A percentile compares a stretch with the other conserved stretches of the same genome.
phyloP scores from a whole-genome alignment of 257 asterid genomes.

The Vinca minor region DNA sequence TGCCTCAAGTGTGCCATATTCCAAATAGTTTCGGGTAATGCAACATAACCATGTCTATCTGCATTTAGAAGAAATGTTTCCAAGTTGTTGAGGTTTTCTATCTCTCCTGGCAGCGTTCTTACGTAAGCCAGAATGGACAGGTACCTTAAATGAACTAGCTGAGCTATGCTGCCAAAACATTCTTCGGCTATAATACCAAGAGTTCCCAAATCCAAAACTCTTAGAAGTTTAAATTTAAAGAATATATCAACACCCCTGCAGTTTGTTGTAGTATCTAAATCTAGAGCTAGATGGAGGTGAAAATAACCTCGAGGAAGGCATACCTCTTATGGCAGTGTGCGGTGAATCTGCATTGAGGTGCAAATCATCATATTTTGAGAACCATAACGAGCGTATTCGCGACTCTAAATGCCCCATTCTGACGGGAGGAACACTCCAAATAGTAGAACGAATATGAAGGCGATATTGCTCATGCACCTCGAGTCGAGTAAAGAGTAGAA shows the following conservation, averaged over 20 bases:
- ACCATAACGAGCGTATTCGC: not conserved
- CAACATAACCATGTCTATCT: not conserved
- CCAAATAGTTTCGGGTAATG: slow-evolving; percentile 7
- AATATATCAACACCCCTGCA: slow-evolving; percentile 11
- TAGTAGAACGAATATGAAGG: not conserved
- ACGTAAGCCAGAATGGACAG: not conserved
- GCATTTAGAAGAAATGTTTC: slow-evolving; percentile 5
- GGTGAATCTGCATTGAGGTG: not conserved
- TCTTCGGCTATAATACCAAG: not conserved
- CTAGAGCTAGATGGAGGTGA: not conserved
- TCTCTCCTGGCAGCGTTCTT: not conserved
- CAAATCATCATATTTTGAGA: not conserved
- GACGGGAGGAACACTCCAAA: not conserved
- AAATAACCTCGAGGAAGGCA: not conserved
- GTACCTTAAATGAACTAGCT: slow-evolving; percentile 6
- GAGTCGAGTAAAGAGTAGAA: not conserved
- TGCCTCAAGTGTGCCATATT: slow-evolving; percentile 7
- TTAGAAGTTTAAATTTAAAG: not conserved
- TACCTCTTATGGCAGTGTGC: not conserved
- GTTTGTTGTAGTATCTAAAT: slow-evolving; percentile 8
- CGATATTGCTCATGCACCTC: not conserved
- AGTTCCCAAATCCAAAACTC: slow-evolving; percentile 3
- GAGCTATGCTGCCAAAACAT: not conserved
- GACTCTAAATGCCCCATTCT: not conserved
- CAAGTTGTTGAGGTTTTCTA: too few species aligned